Base-by-base conservation (phyloP, 2,329 filamentous ascomycete species). In the Raffaelea arxii region DNA sequence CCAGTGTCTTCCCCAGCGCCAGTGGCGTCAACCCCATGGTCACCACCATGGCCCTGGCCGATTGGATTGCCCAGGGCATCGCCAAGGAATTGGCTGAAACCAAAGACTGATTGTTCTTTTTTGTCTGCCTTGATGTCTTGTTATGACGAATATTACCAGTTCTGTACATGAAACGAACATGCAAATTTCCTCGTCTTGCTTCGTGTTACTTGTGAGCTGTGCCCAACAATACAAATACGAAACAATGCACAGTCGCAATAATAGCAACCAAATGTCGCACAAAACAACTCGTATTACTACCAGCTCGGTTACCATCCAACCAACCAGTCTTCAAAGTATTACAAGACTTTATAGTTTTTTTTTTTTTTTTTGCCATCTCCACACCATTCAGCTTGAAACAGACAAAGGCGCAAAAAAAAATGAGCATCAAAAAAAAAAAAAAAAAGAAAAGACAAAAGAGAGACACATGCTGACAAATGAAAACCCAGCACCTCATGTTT, bases 1-100 rank as follows among this genome's bases (percentile, higher is more conserved):
- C 83, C 39, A 87, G 82, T 59, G 80, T 87, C 11, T 84, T 90
- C 51, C 86, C 84, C 1, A 82, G 76, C 47, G 84, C 84, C 11
- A 86, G 79, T 59, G 86, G 86, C 1, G 84, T 89, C 25, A 90
- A 90, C 60, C 86, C 86, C 12, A 90, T 91, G 86, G 69, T 89
- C 38, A 88, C 84, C 12, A 74, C 70, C 48, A 87, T 90, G 85
- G 77, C 78, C 1, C 74, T 85, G 55, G 71, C 78, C 42, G 78
- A 85, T 57, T 77, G 75, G 65, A 81, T 86, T 51, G 77, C 77
- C 3, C 67, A 73, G 55, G 71, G 73, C 0, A 60, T 84, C 39
- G 68, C 63, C n/a, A 64, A 61, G 57, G 76, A 77, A 41, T 45
- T 77, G 56, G 39, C 39, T 3, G 27, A 22, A n/a, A n/a, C n/a